Percentiles rank a stretch among this genome's conserved stretches.
Evolutionary conservation across 2,329 filamentous ascomycete genomes (phyloP).

Genomic region (Atkinsonella texensis): DNA sequence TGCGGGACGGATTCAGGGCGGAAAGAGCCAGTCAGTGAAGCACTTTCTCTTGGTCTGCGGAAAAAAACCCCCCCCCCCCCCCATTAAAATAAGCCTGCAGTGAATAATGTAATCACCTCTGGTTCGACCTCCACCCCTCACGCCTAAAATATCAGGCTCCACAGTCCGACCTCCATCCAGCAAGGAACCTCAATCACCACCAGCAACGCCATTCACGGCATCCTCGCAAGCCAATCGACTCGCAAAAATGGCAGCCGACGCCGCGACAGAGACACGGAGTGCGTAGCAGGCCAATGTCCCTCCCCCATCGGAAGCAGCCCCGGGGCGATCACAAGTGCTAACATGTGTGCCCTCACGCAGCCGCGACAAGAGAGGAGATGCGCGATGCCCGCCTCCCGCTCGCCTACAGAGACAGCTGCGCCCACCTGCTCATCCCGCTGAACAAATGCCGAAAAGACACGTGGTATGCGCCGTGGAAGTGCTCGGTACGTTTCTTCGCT

Average conservation of each 20-base stretch:
- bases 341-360: conserved; percentile 26
- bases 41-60: no score
- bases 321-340: neutral
- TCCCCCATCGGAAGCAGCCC: neutral
- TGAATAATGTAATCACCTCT: no score
- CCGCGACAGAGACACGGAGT: conserved; percentile 26
- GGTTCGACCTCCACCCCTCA: neutral
- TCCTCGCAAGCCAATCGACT: conserved; percentile 22
- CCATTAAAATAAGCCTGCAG: no score
- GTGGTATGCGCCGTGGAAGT: conserved; percentile 97
- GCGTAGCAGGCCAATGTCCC: conserved; percentile 9
- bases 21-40: no score
- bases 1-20: neutral
- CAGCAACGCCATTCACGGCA: conserved; percentile 14
- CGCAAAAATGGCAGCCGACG: conserved; percentile 25
- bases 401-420: conserved; percentile 90
- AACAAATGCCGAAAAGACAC: conserved; percentile 89
- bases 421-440: conserved; percentile 84
- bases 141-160: conserved; percentile 17
- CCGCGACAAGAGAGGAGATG: conserved; percentile 85
- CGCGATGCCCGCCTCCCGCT: conserved; percentile 78
- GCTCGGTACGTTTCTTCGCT: conserved; percentile 55
- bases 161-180: conserved; percentile 18
- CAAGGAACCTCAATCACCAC: conserved; percentile 16
- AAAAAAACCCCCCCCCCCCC: no score